Evolutionary conservation across 768 basidiomycete species (phyloP).

Genomic region (Gloeophyllum trabeum): DNA sequence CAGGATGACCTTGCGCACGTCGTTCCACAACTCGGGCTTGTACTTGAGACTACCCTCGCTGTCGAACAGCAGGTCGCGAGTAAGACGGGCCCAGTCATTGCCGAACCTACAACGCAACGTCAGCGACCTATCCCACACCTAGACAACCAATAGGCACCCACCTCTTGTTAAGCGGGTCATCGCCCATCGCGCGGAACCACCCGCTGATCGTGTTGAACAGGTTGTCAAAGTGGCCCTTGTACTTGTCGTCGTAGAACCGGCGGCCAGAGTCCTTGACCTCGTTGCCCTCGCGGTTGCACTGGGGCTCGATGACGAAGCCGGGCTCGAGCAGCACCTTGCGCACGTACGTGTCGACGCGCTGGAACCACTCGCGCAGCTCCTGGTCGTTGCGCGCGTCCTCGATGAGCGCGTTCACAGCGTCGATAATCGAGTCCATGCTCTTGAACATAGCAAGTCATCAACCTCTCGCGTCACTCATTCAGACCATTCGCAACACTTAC

Average conservation of each 20-base stretch:
- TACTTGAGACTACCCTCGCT: conserved; percentile 76
- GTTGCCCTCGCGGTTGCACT: conserved; percentile 53
- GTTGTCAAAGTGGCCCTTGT: conserved; percentile 70
- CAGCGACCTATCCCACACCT: too few relatives aligned
- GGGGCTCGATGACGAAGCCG: conserved; percentile 78
- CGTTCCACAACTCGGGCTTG: conserved; percentile 84
- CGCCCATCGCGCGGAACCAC: conserved; percentile 82
- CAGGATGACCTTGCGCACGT: conserved; percentile 74
- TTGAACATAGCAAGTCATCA: too few relatives aligned
- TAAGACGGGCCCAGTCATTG: conserved; percentile 72
- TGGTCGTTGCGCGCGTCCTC: conserved; percentile 67
- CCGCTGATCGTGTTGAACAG: conserved; percentile 56
- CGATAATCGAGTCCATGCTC: conserved; percentile 55
- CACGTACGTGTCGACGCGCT: conserved; percentile 44
- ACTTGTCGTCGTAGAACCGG: conserved; percentile 66
- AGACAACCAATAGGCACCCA: background rate
- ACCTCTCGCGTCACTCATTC: too few relatives aligned
- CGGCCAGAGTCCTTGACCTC: conserved; percentile 62
- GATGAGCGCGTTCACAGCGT: conserved; percentile 61
- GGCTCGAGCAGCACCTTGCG: conserved; percentile 72
- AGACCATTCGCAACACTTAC: too few relatives aligned
- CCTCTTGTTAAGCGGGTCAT: conserved; percentile 73
- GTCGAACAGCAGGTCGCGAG: conserved; percentile 75
- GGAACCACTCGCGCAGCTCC: conserved; percentile 68
- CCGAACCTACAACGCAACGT: conserved; percentile 43